Percentiles rank a stretch among this genome's conserved stretches.
Evolutionary conservation across 2,329 filamentous ascomycete genomes (phyloP).

Genomic region (Monosporascus sp.): DNA sequence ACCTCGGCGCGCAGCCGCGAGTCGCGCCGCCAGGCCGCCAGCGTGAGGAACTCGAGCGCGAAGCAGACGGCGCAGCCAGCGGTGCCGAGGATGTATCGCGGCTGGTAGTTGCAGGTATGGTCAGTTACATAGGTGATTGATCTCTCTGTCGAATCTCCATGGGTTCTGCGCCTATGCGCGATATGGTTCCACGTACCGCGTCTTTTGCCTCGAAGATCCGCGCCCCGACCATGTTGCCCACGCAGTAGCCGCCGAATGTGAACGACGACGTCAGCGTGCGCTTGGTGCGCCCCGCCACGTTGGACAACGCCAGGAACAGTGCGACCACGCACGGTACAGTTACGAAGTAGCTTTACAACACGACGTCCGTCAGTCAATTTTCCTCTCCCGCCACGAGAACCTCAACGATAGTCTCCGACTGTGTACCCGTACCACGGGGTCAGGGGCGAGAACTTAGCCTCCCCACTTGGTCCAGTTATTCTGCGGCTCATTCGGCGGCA

Average conservation of each 20-base stretch:
- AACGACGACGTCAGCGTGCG: slow-evolving; percentile 39
- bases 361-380: not conserved
- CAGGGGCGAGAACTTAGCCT: slow-evolving; percentile 13
- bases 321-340: slow-evolving; percentile 28
- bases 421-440: too few relatives aligned
- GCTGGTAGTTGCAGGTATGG: slow-evolving; percentile 13
- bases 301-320: slow-evolving; percentile 33
- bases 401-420: too few relatives aligned
- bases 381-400: too few relatives aligned
- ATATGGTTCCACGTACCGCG: slow-evolving; percentile 21
- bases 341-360: slow-evolving; percentile 29
- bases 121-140: too few relatives aligned
- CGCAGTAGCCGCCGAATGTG: slow-evolving; percentile 41
- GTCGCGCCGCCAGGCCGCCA: slow-evolving; percentile 16
- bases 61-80: slow-evolving; percentile 33
- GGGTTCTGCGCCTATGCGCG: too few relatives aligned
- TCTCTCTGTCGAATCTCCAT: too few relatives aligned
- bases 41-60: slow-evolving; percentile 27
- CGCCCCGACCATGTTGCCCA: slow-evolving; percentile 41
- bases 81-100: slow-evolving; percentile 38
- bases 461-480: slow-evolving; percentile 33
- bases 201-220: slow-evolving; percentile 40
- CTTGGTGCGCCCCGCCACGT: slow-evolving; percentile 41
- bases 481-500: slow-evolving; percentile 26
- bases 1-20: slow-evolving; percentile 22